Base-by-base conservation (phyloP, 1,284 basidiomycete genomes). In the Cutaneotrichosporon sp. region DNA sequence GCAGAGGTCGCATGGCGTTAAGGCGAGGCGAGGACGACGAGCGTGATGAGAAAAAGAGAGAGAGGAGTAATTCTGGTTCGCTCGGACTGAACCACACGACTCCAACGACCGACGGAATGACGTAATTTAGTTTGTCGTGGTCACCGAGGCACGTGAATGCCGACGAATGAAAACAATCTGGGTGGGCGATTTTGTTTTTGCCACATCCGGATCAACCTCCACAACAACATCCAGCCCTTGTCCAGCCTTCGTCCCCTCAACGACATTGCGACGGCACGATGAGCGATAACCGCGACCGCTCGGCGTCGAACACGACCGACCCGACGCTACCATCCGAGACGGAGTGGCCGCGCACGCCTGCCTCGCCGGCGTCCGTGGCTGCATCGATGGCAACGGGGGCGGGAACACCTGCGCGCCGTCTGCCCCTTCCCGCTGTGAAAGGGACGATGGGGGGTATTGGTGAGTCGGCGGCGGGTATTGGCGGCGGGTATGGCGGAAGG, bases 381-480 rank as follows among this genome's bases (percentile, higher is more conserved):
- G 19, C 17, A 9, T 4, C 16, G n/a, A 26, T 31, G 29, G 29
- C 14, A 10, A 14, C 29, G 4, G 10, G 29, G 10, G 29, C 29
- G 29, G 29, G 29, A 2, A 31, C 29, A 31, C 29, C 29, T 2
- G 20, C 14, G 29, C 50, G 54, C 43, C 50, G 43, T 1, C 45
- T 29, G 11, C 62, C 61, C 4, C 52, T 65, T 20, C 64, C 64
- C 1, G 59, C 57, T 22, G 62, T 65, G 17, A 65, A 65, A 52
- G 64, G 64, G 8, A 65, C 64, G 25, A 51, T 61, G 32, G 62
- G 60, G 7, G 64, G 57, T 3, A 66, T 66, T 12, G 55, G 64
- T 62, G 46, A 47, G 60, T 42, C 32, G 27, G 33, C 26, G 7
- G 46, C 17, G 33, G 35, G 32, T n/a, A 16, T 20, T 41, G 39